Conservation (phyloP, 495 filamentous ascomycete species). For the Mytilinidion resinicola region DNA sequence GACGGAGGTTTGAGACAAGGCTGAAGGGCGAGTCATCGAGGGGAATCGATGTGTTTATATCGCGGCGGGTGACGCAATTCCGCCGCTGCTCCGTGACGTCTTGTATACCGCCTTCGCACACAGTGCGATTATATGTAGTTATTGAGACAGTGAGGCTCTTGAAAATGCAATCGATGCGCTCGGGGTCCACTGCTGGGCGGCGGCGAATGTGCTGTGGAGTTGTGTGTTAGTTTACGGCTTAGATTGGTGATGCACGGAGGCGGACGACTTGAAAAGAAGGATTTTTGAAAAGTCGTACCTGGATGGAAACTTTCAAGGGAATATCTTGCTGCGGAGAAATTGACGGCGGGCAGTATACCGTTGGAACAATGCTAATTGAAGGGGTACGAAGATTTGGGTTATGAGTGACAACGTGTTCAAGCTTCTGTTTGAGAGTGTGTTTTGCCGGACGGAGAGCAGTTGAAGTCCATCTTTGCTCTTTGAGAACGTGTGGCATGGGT, state of each 20-base stretch:
- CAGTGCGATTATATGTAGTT: not conserved
- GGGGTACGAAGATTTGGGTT: not conserved
- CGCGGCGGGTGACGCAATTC: slow-evolving; percentile 13
- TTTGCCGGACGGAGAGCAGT: not conserved
- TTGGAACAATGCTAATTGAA: not conserved
- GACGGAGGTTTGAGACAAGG: slow-evolving; percentile 18
- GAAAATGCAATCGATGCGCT: not conserved
- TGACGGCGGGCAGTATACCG: not conserved
- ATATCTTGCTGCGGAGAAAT: not conserved
- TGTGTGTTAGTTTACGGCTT: not conserved
- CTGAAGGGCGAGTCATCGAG: slow-evolving; percentile 3
- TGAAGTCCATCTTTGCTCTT: not conserved
- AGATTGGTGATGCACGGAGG: too few species aligned
- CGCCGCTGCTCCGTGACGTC: slow-evolving; percentile 15
- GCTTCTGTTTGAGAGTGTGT: not conserved
- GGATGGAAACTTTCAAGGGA: not conserved
- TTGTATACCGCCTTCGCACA: not conserved
- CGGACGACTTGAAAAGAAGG: too few species aligned
- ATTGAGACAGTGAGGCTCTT: not conserved
- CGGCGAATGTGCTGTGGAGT: not conserved
- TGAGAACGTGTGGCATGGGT: not conserved
- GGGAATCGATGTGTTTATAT: slow-evolving; percentile 8
- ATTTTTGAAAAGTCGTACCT: not conserved
- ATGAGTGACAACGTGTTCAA: not conserved
- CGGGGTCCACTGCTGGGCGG: not conserved